phyloP scores from a whole-genome alignment of 2,329 filamentous ascomycete genomes.

The Penicillium sp. region DNA sequence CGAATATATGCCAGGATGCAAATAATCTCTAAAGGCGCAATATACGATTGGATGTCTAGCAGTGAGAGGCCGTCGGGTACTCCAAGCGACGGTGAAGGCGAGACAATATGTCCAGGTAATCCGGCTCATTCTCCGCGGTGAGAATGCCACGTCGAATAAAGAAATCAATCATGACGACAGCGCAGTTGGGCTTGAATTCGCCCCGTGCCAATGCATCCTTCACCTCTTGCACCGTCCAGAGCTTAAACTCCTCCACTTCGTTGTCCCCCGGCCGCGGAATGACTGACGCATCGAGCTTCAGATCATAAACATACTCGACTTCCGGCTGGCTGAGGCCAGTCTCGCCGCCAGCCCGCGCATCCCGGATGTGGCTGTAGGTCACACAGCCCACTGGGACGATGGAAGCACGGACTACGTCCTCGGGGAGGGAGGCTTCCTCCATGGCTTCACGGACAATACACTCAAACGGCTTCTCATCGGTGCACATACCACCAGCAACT shows the following conservation, averaged over 20 bases:
- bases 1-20: neutral
- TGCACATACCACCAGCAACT: conserved; percentile 81
- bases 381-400: conserved; percentile 67
- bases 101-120: conserved; percentile 54
- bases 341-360: conserved; percentile 77
- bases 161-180: conserved; percentile 81
- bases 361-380: conserved; percentile 82
- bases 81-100: conserved; percentile 30
- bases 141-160: conserved; percentile 82
- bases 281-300: conserved; percentile 70
- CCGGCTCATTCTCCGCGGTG: conserved; percentile 73
- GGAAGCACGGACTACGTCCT: conserved; percentile 62
- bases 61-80: conserved; percentile 16
- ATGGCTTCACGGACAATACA: conserved; percentile 81
- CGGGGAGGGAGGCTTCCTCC: conserved; percentile 83
- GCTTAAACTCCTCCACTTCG: conserved; percentile 82
- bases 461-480: conserved; percentile 76
- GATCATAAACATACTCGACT: conserved; percentile 86
- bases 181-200: conserved; percentile 92
- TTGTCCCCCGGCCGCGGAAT: conserved; percentile 77
- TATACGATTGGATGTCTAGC: neutral
- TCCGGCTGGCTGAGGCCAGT: conserved; percentile 83
- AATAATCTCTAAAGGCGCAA: neutral
- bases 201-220: conserved; percentile 67
- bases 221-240: conserved; percentile 76